Conservation (phyloP, 352 stramenopile genomes). For the Bremia lactucae region DNA sequence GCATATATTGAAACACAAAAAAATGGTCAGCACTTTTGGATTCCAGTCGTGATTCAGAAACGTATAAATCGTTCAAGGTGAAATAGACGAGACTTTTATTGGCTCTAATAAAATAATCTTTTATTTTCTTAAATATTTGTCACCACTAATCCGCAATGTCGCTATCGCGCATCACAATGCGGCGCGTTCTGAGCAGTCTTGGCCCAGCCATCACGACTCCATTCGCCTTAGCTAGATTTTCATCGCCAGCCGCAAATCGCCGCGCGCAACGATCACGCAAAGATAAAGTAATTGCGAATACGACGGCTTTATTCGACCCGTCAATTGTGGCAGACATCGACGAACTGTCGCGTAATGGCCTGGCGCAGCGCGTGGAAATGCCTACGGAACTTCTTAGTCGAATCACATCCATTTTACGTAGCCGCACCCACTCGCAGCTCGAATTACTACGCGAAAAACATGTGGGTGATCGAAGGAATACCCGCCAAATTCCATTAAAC, state of each 20-base stretch:
- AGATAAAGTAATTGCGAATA: slow-evolving; percentile 10
- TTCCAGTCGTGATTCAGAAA: too few relatives aligned
- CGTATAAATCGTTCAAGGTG: too few relatives aligned
- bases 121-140: too few relatives aligned
- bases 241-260: slow-evolving; percentile 23
- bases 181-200: too few relatives aligned
- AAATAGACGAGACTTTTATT: too few relatives aligned
- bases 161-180: too few relatives aligned
- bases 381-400: slow-evolving; percentile 47
- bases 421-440: slow-evolving; percentile 73
- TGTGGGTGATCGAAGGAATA: slow-evolving; percentile 32
- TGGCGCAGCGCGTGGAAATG: slow-evolving; percentile 67
- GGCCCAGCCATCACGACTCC: not conserved
- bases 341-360: slow-evolving; percentile 47
- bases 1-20: too few relatives aligned
- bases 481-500: slow-evolving; percentile 50
- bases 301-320: not conserved
- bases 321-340: slow-evolving; percentile 46
- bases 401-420: slow-evolving; percentile 45
- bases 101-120: too few relatives aligned
- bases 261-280: slow-evolving; percentile 37
- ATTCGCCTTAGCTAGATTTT: slow-evolving; percentile 11
- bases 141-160: too few relatives aligned
- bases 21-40: too few relatives aligned
- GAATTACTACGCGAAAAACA: slow-evolving; percentile 51